Conservation (phyloP, 2,329 filamentous ascomycete genomes). For the Nothopassalora personata region DNA sequence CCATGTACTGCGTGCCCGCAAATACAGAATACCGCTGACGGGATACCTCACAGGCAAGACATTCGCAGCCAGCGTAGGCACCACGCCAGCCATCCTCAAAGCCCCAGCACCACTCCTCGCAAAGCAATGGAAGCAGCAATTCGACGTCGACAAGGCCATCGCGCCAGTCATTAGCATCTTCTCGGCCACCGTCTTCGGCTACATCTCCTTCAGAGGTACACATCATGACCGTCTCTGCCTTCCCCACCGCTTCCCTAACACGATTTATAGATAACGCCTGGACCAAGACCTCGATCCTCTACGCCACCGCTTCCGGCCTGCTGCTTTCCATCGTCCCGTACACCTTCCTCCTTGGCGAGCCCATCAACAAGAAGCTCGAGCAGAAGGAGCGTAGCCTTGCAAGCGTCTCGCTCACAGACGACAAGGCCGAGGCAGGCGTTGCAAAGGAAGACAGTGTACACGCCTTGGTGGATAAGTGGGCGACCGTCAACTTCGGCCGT, state of each 20-base stretch:
- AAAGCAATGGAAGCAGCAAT: slow-evolving; percentile 50
- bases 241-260: slow-evolving; percentile 4
- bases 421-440: slow-evolving; percentile 5
- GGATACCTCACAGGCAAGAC: slow-evolving; percentile 26
- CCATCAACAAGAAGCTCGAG: slow-evolving; percentile 47
- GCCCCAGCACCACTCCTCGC: slow-evolving; percentile 53
- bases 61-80: slow-evolving; percentile 35
- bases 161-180: slow-evolving; percentile 40
- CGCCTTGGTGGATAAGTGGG: slow-evolving; percentile 53
- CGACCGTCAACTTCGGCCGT: slow-evolving; percentile 47
- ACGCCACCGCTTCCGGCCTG: slow-evolving; percentile 44
- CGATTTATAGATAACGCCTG: slow-evolving; percentile 9
- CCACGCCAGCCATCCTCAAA: slow-evolving; percentile 50
- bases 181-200: slow-evolving; percentile 41
- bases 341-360: slow-evolving; percentile 44
- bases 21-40: neutral
- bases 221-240: too few relatives aligned
- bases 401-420: slow-evolving; percentile 27
- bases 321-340: slow-evolving; percentile 49
- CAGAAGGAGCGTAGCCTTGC: slow-evolving; percentile 40
- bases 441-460: slow-evolving; percentile 45
- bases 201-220: slow-evolving; percentile 42
- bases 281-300: slow-evolving; percentile 38
- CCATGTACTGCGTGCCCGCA: neutral
- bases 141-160: slow-evolving; percentile 36